phyloP scores from a whole-genome alignment of 2,329 filamentous ascomycete genomes.

The Fusarium burgessii region DNA sequence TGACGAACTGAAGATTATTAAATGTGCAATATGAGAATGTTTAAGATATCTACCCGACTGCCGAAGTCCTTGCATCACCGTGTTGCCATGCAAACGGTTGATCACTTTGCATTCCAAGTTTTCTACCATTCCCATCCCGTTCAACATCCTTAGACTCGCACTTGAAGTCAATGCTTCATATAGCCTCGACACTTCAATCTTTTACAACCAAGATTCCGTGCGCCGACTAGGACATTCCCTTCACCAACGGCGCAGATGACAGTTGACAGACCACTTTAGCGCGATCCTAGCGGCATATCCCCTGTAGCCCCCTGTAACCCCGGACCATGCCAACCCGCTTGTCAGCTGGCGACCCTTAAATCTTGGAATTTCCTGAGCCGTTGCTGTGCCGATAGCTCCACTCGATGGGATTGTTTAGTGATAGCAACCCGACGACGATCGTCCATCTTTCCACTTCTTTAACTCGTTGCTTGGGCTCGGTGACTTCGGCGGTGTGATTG shows the following conservation, averaged over 20 bases:
- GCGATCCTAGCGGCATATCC: conserved; percentile 15
- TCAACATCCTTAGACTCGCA: not conserved
- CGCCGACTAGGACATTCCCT: conserved; percentile 14
- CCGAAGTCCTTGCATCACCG: not conserved
- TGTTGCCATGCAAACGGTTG: conserved; percentile 8
- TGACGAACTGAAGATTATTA: not conserved
- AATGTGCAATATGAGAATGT: not conserved
- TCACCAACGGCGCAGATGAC: conserved; percentile 7
- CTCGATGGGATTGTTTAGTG: conserved; percentile 18
- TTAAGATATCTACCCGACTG: not conserved
- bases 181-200: not conserved
- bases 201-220: not conserved
- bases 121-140: not conserved
- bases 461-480: conserved; percentile 15
- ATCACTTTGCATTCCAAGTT: not conserved
- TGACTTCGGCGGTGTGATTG: conserved; percentile 3
- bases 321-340: conserved; percentile 9
- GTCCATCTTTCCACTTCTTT: conserved; percentile 3
- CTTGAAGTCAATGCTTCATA: not conserved
- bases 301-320: conserved; percentile 22
- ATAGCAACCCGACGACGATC: conserved; percentile 5
- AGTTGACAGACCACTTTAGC: conserved; percentile 15
- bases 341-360: conserved; percentile 26
- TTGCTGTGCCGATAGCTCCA: conserved; percentile 32
- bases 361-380: conserved; percentile 23